A percentile compares a stretch with the other conserved stretches of the same genome.
phyloP scores from a whole-genome alignment of 768 basidiomycete genomes.

The Agaricus sinodeliciosus region DNA sequence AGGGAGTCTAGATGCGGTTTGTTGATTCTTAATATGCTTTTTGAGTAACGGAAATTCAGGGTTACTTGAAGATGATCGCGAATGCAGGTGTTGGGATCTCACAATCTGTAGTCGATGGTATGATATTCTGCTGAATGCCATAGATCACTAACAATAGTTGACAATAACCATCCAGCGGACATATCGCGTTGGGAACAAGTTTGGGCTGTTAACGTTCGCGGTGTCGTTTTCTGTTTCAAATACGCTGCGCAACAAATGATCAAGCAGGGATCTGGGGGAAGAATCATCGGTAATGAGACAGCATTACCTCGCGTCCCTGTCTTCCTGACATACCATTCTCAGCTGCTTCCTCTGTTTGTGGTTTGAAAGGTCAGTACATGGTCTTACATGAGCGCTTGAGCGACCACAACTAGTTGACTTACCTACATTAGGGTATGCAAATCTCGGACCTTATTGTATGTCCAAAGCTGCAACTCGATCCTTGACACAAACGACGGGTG shows the following conservation, averaged over 20 bases:
- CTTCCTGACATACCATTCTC: not conserved
- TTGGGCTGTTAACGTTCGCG: slow-evolving; percentile 47
- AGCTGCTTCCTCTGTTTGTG: slow-evolving; percentile 23
- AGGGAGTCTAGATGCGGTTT: slow-evolving; percentile 41
- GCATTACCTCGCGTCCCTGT: not conserved
- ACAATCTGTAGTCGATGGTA: slow-evolving; percentile 1
- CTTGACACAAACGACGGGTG: slow-evolving; percentile 32
- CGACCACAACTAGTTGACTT: not conserved
- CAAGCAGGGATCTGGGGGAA: slow-evolving; percentile 44
- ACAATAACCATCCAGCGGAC: slow-evolving; percentile 18
- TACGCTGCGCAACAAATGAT: slow-evolving; percentile 58
- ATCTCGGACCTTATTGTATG: slow-evolving; percentile 21
- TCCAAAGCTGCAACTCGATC: slow-evolving; percentile 35
- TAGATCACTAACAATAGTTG: not conserved
- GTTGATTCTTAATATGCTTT: slow-evolving; percentile 11
- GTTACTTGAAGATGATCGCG: slow-evolving; percentile 7
- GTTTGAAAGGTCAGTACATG: slow-evolving; percentile 19
- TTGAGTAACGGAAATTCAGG: too few species aligned
- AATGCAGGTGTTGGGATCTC: slow-evolving; percentile 1
- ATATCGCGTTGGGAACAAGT: slow-evolving; percentile 32
- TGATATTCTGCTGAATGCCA: too few species aligned
- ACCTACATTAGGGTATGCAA: not conserved
- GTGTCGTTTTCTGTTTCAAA: slow-evolving; percentile 56
- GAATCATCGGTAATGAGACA: slow-evolving; percentile 35
- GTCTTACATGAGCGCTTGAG: too few species aligned